phyloP scores from a whole-genome alignment of 2,329 filamentous ascomycete species.

The Trichothecium roseum region DNA sequence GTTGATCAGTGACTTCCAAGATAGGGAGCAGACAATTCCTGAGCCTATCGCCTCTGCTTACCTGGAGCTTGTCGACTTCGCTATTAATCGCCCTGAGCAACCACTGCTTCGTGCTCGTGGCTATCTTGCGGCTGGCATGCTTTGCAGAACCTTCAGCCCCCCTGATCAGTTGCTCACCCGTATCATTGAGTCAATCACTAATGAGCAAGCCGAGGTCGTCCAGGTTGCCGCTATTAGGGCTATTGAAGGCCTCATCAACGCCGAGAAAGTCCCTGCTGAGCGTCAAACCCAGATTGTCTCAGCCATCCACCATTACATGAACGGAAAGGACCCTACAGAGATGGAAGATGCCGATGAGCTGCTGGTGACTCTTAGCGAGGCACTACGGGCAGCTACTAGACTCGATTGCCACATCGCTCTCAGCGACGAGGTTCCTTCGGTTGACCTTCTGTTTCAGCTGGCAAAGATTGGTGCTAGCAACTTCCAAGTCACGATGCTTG shows the following conservation, averaged over 20 bases:
- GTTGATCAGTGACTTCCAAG: slow-evolving; percentile 72
- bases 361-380: slow-evolving; percentile 80
- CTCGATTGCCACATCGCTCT: slow-evolving; percentile 69
- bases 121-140: slow-evolving; percentile 72
- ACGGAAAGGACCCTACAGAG: slow-evolving; percentile 69
- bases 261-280: slow-evolving; percentile 38
- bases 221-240: slow-evolving; percentile 87
- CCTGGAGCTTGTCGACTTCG: slow-evolving; percentile 69
- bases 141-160: slow-evolving; percentile 59
- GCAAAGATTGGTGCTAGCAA: slow-evolving; percentile 82
- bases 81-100: slow-evolving; percentile 58
- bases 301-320: slow-evolving; percentile 65
- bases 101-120: slow-evolving; percentile 77
- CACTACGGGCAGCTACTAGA: slow-evolving; percentile 71
- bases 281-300: slow-evolving; percentile 51
- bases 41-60: slow-evolving; percentile 62
- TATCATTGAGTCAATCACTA: slow-evolving; percentile 64
- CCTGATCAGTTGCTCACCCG: slow-evolving; percentile 58
- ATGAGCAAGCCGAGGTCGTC: slow-evolving; percentile 75
- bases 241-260: slow-evolving; percentile 56
- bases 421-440: slow-evolving; percentile 58
- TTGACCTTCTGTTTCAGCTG: slow-evolving; percentile 78
- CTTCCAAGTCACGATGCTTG: slow-evolving; percentile 80
- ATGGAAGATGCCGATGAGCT: slow-evolving; percentile 85
- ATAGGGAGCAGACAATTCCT: slow-evolving; percentile 62